phyloP scores from a whole-genome alignment of 2,329 filamentous ascomycete genomes.

The Tolypocladium endophyticum region DNA sequence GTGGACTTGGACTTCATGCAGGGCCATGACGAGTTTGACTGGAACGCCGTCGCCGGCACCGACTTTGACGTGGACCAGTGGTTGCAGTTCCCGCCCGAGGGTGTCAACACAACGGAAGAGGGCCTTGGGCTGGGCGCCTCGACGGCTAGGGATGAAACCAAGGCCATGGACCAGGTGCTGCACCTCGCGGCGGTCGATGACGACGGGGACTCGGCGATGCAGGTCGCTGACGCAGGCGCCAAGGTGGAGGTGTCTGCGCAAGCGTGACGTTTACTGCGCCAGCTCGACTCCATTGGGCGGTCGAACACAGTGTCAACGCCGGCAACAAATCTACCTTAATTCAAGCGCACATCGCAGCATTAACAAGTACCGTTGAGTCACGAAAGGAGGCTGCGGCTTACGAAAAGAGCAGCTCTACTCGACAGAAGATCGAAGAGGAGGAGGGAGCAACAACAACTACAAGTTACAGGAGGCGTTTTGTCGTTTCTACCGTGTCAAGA shows the following conservation, averaged over 20 bases:
- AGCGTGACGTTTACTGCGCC: not conserved
- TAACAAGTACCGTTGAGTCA: not conserved
- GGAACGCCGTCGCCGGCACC: constrained; percentile 39
- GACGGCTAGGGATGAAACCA: constrained; percentile 10
- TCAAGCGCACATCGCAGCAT: not conserved
- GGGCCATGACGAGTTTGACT: constrained; percentile 40
- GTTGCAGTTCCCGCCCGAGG: constrained; percentile 46
- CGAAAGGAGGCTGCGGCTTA: not conserved
- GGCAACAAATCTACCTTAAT: not conserved
- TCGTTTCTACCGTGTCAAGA: not conserved
- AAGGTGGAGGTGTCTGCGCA: not conserved
- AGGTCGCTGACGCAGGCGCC: not conserved
- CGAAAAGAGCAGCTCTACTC: not conserved
- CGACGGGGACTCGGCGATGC: constrained; percentile 10
- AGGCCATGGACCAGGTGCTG: constrained; percentile 17
- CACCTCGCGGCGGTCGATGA: constrained; percentile 17
- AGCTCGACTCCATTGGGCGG: not conserved
- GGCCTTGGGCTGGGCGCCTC: constrained; percentile 2
- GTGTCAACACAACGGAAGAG: constrained; percentile 27
- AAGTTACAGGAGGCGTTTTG: not conserved
- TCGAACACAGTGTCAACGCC: not conserved
- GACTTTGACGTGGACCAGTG: constrained; percentile 50
- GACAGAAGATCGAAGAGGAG: not conserved
- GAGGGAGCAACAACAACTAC: not conserved
- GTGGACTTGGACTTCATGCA: constrained; percentile 37